Conservation (phyloP, 2,329 filamentous ascomycete genomes). For the Xylaria sp. region DNA sequence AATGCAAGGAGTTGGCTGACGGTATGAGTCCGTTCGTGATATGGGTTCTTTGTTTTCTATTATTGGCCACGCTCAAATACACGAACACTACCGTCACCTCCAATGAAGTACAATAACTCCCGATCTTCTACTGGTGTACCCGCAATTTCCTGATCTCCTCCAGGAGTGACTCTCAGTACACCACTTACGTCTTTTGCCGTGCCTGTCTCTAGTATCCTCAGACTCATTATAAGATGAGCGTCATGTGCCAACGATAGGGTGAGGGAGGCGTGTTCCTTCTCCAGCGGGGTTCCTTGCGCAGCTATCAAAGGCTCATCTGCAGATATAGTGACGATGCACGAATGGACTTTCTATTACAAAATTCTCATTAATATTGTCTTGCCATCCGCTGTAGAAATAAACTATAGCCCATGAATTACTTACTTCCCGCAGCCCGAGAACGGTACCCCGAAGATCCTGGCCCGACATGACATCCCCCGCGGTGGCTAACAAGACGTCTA, state of each 20-base stretch:
- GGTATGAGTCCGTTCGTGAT: constrained; percentile 27
- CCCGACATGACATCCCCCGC: constrained; percentile 58
- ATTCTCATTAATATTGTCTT: constrained; percentile 41
- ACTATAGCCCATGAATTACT: constrained; percentile 45
- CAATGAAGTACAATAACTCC: constrained; percentile 85
- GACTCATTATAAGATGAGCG: constrained; percentile 75
- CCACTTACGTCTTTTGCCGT: constrained; percentile 92
- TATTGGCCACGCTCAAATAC: constrained; percentile 86
- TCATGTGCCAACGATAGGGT: constrained; percentile 78
- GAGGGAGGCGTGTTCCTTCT: constrained; percentile 77
- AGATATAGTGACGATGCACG: constrained; percentile 74
- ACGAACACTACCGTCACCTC: constrained; percentile 79
- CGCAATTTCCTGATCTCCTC: constrained; percentile 51
- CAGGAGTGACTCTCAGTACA: constrained; percentile 79
- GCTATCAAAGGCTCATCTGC: constrained; percentile 79
- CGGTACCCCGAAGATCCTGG: constrained; percentile 63
- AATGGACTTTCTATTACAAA: constrained; percentile 66
- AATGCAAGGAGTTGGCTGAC: constrained; percentile 20
- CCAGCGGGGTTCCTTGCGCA: constrained; percentile 70
- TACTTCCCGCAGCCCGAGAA: constrained; percentile 73
- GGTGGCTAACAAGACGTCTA: constrained; percentile 72
- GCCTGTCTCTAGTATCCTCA: constrained; percentile 84
- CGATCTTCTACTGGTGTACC: constrained; percentile 61
- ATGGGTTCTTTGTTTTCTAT: constrained; percentile 26
- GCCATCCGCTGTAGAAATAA: constrained; percentile 9